These are phyloP conservation scores for Candida glucosophila DNA, from an alignment of 1,139 yeast genomes.

Conservation along the genomic window DNA sequence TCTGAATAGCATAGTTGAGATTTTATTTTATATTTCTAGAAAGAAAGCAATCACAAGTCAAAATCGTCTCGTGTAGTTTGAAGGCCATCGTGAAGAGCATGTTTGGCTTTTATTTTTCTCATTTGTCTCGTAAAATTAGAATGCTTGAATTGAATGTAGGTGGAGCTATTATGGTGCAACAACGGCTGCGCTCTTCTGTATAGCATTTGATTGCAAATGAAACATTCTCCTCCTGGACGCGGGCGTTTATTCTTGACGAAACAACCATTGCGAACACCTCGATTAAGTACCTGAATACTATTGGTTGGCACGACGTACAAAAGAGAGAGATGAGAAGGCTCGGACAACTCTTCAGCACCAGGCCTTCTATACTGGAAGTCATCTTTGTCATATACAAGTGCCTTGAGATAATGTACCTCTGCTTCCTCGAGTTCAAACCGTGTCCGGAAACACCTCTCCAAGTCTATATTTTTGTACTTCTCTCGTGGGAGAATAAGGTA, in stretches of 20 bases:
- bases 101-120: conserved; percentile 15
- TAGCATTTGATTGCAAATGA: conserved; percentile 24
- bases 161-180: conserved; percentile 4
- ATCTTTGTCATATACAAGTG: conserved; percentile 16
- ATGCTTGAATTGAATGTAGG: conserved; percentile 21
- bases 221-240: conserved; percentile 36
- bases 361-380: conserved; percentile 21
- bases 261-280: conserved; percentile 48
- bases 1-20: conserved; percentile 9
- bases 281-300: conserved; percentile 35
- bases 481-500: conserved; percentile 46
- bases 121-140: conserved; percentile 13
- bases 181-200: conserved; percentile 10
- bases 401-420: conserved; percentile 9
- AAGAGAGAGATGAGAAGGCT: conserved; percentile 31
- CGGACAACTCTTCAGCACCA: conserved; percentile 5
- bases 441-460: conserved; percentile 44
- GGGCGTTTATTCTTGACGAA: conserved; percentile 37
- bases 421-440: conserved; percentile 12
- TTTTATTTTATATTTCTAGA: not conserved
- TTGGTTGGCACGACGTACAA: conserved; percentile 19
- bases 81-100: conserved; percentile 22
- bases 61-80: conserved; percentile 26
- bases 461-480: conserved; percentile 20
- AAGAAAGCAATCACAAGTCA: conserved; percentile 3